phyloP scores from a whole-genome alignment of 495 filamentous ascomycete species.

The Penicillium riverlandense region DNA sequence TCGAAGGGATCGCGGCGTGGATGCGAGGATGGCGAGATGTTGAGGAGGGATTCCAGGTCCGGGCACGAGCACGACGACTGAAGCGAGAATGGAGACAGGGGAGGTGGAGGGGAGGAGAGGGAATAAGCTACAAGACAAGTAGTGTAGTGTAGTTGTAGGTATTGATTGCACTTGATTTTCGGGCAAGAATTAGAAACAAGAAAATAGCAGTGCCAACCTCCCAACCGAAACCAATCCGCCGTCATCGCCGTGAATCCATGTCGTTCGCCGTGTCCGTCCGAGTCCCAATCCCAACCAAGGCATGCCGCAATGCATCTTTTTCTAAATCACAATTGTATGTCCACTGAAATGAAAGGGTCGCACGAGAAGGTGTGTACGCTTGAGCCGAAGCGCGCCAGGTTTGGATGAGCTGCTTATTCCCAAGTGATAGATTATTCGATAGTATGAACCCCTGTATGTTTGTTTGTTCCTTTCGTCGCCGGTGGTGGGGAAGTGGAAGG shows the following conservation, averaged over 20 bases:
- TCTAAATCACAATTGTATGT: constrained; percentile 31
- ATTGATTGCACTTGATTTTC: too few species aligned
- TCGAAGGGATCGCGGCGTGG: constrained; percentile 33
- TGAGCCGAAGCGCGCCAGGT: background rate
- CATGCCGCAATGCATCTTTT: constrained; percentile 27
- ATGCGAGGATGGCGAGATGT: constrained; percentile 37
- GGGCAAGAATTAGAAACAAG: too few species aligned
- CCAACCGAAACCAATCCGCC: background rate
- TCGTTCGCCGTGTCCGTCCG: constrained; percentile 22
- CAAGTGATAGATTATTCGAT: too few species aligned
- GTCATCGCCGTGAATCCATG: constrained; percentile 16
- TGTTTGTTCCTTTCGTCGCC: too few species aligned
- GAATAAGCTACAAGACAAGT: background rate
- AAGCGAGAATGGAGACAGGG: constrained; percentile 18
- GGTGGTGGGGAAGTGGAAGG: too few species aligned
- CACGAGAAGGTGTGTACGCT: background rate
- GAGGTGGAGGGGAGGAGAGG: background rate
- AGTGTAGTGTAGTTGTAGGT: too few species aligned
- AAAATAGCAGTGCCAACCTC: too few species aligned
- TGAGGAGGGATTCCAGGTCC: constrained; percentile 26
- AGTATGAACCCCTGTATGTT: too few species aligned
- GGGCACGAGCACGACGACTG: constrained; percentile 15
- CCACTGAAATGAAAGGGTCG: constrained; percentile 13
- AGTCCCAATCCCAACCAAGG: constrained; percentile 18
- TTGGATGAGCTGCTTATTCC: too few species aligned